Evolutionary conservation across 2,329 filamentous ascomycete species (phyloP), one percentile per base, ranked within the genome.

Genomic region (Thielaviopsis musarum): DNA sequence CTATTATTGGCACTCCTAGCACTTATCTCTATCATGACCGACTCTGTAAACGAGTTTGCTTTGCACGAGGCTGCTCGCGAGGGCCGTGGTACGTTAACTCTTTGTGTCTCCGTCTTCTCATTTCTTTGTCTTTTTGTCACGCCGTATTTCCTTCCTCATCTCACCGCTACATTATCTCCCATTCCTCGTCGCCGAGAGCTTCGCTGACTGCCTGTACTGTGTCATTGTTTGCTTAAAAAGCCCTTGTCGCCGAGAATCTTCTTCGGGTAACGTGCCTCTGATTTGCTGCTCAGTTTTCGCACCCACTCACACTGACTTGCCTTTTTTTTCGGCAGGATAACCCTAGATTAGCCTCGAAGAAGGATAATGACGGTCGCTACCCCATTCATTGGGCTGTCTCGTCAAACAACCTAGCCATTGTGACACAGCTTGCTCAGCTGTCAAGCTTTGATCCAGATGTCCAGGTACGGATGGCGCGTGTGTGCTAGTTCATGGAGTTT

Each of bases 331-430:
- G 3, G 38, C 59, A 91, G 85, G 82, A 84, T 65, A 90, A 95
- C 67, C 84, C 87, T 2, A 91, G 87, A 66, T 80, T 94, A 48
- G 84, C 88, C 26, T 77, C 74, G 54, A 71, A 71, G 61, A 82
- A 83, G 66, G 93, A 98, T 67, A 85, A 88, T 55, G 93, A 98
- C 70, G 88, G 89, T 17, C 87, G 93, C 52, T 80, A 95, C 45
- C 85, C 93, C 2, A 83, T 97, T 60, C 93, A 98, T 75, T 98
- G 93, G 93, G 91, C 93, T 0, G 82, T 83, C 1, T 93, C 91
- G 22, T 86, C 87, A 70, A 94, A 93, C 69, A 84, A 83, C 65
- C 72, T 85, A 6, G 79, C 84, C 24, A 89, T 96, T 61, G 83
- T 88, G 19, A 76, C 85, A 56, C 69, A 91, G 21, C 76, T 97